Evolutionary conservation across 805 yeast species (phyloP).

Genomic region (Candida saitoana): DNA sequence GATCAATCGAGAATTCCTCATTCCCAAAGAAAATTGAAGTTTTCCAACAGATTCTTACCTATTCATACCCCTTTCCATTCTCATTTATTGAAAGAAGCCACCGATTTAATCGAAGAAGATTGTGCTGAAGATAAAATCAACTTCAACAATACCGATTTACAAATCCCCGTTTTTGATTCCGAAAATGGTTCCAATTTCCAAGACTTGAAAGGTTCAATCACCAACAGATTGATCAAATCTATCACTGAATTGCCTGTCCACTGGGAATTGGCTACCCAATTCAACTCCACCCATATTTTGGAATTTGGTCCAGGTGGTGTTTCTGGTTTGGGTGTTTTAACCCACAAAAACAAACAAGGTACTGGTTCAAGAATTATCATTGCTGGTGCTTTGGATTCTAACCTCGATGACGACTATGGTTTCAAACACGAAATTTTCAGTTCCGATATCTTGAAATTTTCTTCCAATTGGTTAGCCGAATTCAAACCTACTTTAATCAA

Average conservation of each 20-base stretch:
- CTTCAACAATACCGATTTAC: slow-evolving; percentile 52
- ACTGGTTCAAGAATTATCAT: slow-evolving; percentile 93
- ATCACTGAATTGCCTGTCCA: slow-evolving; percentile 86
- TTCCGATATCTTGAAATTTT: slow-evolving; percentile 66
- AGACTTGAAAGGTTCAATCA: slow-evolving; percentile 47
- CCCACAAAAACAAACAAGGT: slow-evolving; percentile 98
- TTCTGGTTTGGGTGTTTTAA: slow-evolving; percentile 91
- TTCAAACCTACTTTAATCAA: slow-evolving; percentile 81
- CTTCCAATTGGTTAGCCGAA: slow-evolving; percentile 87
- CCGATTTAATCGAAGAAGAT: slow-evolving; percentile 62
- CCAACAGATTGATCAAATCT: slow-evolving; percentile 69
- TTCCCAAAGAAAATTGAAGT: slow-evolving; percentile 90
- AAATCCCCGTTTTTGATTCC: slow-evolving; percentile 90
- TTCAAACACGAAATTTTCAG: slow-evolving; percentile 94
- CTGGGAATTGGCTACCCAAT: slow-evolving; percentile 89
- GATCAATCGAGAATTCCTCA: slow-evolving; percentile 93
- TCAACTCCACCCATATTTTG: slow-evolving; percentile 78
- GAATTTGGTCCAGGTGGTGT: slow-evolving; percentile 99
- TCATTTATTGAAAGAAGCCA: slow-evolving; percentile 72
- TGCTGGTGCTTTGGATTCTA: slow-evolving; percentile 81
- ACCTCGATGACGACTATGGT: slow-evolving; percentile 79
- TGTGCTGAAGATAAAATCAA: slow-evolving; percentile 52
- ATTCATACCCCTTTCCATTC: slow-evolving; percentile 97
- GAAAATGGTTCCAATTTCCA: slow-evolving; percentile 78
- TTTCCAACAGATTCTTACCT: slow-evolving; percentile 91